These are phyloP conservation scores for Leccinum griseonigrum DNA, from an alignment of 1,284 basidiomycete genomes.

Conservation along the genomic window DNA sequence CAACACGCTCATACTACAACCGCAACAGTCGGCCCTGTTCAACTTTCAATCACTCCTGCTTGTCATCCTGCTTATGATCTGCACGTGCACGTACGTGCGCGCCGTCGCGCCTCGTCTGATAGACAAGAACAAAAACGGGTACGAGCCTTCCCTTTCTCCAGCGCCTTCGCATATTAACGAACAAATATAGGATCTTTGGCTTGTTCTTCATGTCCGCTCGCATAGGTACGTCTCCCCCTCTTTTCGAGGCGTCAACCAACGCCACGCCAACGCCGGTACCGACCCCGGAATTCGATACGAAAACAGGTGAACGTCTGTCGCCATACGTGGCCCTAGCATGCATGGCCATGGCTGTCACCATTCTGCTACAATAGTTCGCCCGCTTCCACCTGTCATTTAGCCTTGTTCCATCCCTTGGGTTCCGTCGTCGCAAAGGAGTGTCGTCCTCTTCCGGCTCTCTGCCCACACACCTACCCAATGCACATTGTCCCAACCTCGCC, in stretches of 20 bases:
- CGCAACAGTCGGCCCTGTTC: constrained; percentile 87
- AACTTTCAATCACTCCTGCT: constrained; percentile 96
- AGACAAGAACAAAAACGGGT: constrained; percentile 96
- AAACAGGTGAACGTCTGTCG: constrained; percentile 73
- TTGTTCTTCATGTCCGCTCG: constrained; percentile 93
- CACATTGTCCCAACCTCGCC: not conserved
- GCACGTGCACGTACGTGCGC: constrained; percentile 96
- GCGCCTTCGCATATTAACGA: not conserved
- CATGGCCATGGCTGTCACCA: constrained; percentile 73
- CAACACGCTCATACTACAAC: not conserved
- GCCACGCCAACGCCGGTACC: not conserved
- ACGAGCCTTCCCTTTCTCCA: constrained; percentile 27
- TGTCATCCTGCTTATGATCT: constrained; percentile 91
- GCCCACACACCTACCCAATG: not conserved
- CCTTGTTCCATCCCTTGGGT: not conserved
- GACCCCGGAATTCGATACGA: not conserved
- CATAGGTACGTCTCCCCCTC: constrained; percentile 61
- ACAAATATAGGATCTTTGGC: constrained; percentile 69
- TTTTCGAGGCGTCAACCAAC: not conserved
- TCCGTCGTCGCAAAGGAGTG: not conserved
- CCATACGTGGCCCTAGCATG: constrained; percentile 83
- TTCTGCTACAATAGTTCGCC: constrained; percentile 42
- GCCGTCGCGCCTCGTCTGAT: constrained; percentile 86
- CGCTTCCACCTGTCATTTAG: not conserved
- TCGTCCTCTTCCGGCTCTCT: not conserved